Evolutionary conservation across 2,329 filamentous ascomycete species (phyloP).

Genomic region (Dothideomycetes sp.): DNA sequence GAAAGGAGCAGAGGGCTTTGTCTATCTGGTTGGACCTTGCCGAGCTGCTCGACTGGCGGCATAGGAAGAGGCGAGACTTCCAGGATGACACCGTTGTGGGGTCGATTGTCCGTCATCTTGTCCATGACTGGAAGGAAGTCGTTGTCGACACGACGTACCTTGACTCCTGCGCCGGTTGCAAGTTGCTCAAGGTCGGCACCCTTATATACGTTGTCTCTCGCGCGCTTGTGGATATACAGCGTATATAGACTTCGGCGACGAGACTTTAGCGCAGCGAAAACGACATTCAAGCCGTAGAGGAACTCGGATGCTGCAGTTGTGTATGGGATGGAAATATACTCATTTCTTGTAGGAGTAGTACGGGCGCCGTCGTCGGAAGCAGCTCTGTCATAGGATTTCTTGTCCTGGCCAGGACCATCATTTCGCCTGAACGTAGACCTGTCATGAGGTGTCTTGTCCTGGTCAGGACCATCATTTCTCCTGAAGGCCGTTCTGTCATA

Average conservation of each 20-base stretch:
- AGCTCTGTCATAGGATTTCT: not conserved
- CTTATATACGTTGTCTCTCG: not conserved
- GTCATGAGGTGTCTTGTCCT: not conserved
- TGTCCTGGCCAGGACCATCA: not conserved
- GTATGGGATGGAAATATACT: constrained; percentile 44
- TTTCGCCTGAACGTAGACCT: not conserved
- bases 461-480: too few species aligned
- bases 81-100: constrained; percentile 82
- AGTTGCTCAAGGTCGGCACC: constrained; percentile 10
- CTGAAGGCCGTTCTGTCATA: not conserved
- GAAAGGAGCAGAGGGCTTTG: constrained; percentile 51
- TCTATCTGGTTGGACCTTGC: constrained; percentile 17
- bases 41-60: constrained; percentile 21
- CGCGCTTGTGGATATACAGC: constrained; percentile 53
- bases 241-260: constrained; percentile 66
- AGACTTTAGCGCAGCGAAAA: constrained; percentile 65
- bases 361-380: too few species aligned
- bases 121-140: constrained; percentile 57
- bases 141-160: constrained; percentile 48
- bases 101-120: constrained; percentile 69
- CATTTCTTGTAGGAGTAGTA: not conserved
- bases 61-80: constrained; percentile 77
- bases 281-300: constrained; percentile 72
- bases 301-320: constrained; percentile 86
- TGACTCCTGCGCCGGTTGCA: constrained; percentile 32